Evolutionary conservation across 306 rosid genomes (phyloP), one percentile per base, ranked within the genome.

Genomic region (Castanospermum australe): DNA sequence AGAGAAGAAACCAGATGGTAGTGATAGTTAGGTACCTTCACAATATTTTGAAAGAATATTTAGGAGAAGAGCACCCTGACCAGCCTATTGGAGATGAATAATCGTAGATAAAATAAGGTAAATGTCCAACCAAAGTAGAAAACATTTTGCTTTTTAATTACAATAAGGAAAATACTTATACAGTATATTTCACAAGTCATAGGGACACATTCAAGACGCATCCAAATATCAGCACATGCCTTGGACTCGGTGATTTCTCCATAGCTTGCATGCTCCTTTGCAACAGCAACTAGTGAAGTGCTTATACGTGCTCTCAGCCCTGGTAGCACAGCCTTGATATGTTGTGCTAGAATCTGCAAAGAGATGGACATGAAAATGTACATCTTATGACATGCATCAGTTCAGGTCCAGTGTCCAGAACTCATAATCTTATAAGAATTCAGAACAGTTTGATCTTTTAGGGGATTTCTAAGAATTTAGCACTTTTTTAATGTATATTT

Each of bases 31-130:
- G 9, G 75, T 84, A 96, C 99, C 99, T 88, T 96, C 98, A 76
- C 87, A 86, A 60, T 90, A 96, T 81, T 96, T 96, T 41, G 99
- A 91, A 83, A 96, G 97, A 83, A 96, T 91, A 83, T 96, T 93
- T 78, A 96, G 88, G 63, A 96, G 96, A 84, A 96, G 96, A 76
- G 98, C 97, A 72, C 99, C 98, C 85, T 96, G 99, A 76, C 97
- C 98, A 81, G 97, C 97, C 99, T 96, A 67, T 75, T 67, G 74
- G 73, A 70, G 74, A 75, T 48, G 68, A 79, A 28, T 71, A 35
- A 30, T 59, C 59, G 57, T 13, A 61, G 55, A 56, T 79, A 78
- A 24, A 68, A 17, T 24, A 62, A 36, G 67, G 75, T 30, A 76
- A 45, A n/a, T 45, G 6, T 1, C 33, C 54, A 48, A 63, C 75